Evolutionary conservation across 106 monocot species (phyloP).

Genomic region (Dendrobium nobile): DNA sequence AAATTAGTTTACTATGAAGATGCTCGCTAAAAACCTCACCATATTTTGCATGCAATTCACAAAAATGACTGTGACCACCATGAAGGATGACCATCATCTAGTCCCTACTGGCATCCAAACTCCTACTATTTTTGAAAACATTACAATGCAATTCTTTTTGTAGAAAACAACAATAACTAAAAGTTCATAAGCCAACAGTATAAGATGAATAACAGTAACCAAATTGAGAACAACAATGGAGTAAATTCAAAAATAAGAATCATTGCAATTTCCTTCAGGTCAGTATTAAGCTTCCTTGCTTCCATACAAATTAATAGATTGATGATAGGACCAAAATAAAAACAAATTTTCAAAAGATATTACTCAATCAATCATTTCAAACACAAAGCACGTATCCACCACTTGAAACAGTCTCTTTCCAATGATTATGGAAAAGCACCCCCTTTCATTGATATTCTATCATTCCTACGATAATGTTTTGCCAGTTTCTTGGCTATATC

Average conservation of each 20-base stretch:
- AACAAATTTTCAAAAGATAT: not conserved
- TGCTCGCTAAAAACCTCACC: not conserved
- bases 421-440: not conserved
- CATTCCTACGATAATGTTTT: not conserved
- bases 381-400: not conserved
- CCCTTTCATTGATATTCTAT: not conserved
- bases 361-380: not conserved
- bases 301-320: not conserved
- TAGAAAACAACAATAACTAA: not conserved
- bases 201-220: not conserved
- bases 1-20: not conserved
- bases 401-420: not conserved
- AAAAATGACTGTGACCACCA: too few relatives aligned
- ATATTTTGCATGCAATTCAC: not conserved
- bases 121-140: not conserved
- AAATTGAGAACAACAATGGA: not conserved
- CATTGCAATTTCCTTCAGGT: not conserved
- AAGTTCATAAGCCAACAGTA: not conserved
- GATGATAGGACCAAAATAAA: not conserved
- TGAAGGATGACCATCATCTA: too few relatives aligned
- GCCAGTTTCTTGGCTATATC: not conserved
- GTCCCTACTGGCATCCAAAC: not conserved
- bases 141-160: not conserved
- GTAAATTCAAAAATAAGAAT: not conserved
- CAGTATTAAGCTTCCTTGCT: not conserved